Percentiles rank a stretch among this genome's conserved stretches.
Evolutionary conservation across 257 asterid species (phyloP).

Genomic region (Primulina tabacum): DNA sequence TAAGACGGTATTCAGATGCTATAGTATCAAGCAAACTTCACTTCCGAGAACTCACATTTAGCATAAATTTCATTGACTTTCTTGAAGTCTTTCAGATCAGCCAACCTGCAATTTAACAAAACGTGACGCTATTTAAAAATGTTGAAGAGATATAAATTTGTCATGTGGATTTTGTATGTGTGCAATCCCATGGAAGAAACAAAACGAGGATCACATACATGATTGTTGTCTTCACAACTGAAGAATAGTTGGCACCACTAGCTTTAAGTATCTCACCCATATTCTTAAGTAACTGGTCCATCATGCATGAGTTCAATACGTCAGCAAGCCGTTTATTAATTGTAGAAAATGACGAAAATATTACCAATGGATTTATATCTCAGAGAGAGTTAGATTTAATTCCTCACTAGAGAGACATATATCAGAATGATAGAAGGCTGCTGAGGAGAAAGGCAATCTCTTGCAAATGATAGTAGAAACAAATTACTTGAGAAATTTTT

Average conservation of each 20-base stretch:
- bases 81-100: conserved; percentile 96
- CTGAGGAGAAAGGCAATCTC: conserved; percentile 13
- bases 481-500: not conserved
- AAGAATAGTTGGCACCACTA: conserved; percentile 76
- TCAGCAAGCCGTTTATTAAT: conserved; percentile 8
- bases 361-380: conserved; percentile 1
- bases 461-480: not conserved
- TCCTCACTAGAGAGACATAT: not conserved
- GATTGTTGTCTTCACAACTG: conserved; percentile 98
- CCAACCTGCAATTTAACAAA: conserved; percentile 59
- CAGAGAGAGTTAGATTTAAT: not conserved
- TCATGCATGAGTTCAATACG: conserved; percentile 21
- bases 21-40: conserved; percentile 16
- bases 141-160: not conserved
- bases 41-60: conserved; percentile 63
- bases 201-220: conserved; percentile 48
- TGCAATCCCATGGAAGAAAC: not conserved
- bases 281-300: conserved; percentile 75
- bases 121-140: conserved; percentile 15
- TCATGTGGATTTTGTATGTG: not conserved
- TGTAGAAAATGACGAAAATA: conserved; percentile 2
- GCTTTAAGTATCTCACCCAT: conserved; percentile 99
- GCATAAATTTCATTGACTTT: conserved; percentile 89
- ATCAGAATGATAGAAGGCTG: conserved; percentile 3
- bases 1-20: not conserved